Evolutionary conservation across 257 asterid genomes (phyloP), one percentile per base, ranked within the genome.

Genomic region (Solanum tarapatanum): DNA sequence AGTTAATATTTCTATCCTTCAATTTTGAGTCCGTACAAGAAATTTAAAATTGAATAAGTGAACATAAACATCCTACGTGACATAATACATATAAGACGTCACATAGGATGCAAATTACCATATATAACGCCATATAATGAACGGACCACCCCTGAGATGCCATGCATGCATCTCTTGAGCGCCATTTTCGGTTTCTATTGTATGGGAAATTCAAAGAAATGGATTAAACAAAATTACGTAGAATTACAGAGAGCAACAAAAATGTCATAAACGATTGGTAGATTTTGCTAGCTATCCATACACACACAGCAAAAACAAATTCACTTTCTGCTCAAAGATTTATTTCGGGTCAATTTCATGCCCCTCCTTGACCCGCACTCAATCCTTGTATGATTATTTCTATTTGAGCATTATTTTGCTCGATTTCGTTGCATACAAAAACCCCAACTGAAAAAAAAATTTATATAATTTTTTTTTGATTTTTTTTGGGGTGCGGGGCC

Each of bases 301-400:
- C 1, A 69, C 32, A 75, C 84, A 75, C 74, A 88, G 75, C 69
- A 88, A 51, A 6, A 51, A 51, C 7, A 80, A 66, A n/a, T 72
- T 86, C 26, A 88, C 88, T 43, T 14, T 43, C n/a, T 21, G 7
- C 84, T 58, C 84, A 79, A 82, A 26, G 83, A 86, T 88, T 85
- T 89, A 88, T 89, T 85, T 89, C 86, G 68, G 95, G 98, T 94
- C 96, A 95, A 92, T 92, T 86, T 87, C 92, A 43, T 79, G 36
- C 37, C 94, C 94, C 95, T 95, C 90, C 92, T 88, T 83, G 64
- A 87, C 91, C 87, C 55, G 90, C 89, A 87, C 72, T 37, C 74
- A 73, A 35, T 64, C 83, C 84, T 89, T 83, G 58, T 35, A 60
- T 26, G 62, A 30, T 89, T 88, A 89, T 55, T 87, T 83, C 77